These are phyloP conservation scores for Sphenostylis stenocarpa DNA, from an alignment of 306 rosid species.

Conservation along the genomic window DNA sequence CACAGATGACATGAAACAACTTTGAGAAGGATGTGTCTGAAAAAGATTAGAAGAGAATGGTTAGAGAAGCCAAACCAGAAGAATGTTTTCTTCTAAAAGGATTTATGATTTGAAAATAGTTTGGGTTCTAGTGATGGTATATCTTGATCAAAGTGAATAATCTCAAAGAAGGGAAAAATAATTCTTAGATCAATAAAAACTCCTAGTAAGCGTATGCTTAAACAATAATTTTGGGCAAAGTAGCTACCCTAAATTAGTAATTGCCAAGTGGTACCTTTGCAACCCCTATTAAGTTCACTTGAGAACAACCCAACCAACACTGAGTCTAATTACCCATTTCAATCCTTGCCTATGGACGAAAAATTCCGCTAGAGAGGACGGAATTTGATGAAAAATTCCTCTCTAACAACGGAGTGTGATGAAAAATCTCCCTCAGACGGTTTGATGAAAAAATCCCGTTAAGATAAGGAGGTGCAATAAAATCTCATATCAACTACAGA, in stretches of 20 bases:
- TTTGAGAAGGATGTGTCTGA: conserved; percentile 89
- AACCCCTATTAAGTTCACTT: neutral
- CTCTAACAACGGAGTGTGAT: no score
- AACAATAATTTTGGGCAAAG: neutral
- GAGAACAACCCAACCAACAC: neutral
- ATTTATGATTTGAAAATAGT: neutral
- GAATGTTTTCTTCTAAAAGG: conserved; percentile 2
- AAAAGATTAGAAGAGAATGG: conserved; percentile 16
- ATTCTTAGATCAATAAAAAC: neutral
- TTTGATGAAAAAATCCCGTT: no score
- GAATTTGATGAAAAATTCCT: no score
- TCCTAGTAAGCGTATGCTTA: neutral
- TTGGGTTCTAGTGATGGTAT: neutral
- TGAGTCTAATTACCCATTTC: neutral
- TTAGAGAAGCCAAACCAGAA: conserved; percentile 29
- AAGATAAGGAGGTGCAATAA: no score
- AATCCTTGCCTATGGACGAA: no score
- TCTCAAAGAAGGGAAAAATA: neutral
- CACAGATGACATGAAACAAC: conserved; percentile 89
- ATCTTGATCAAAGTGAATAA: neutral
- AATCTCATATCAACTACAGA: no score
- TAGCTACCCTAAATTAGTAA: neutral
- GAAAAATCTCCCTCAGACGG: no score
- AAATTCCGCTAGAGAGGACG: no score
- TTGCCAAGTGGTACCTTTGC: neutral